Conservation (phyloP, 345 rosid species). For the Eutrema yunnanense region DNA sequence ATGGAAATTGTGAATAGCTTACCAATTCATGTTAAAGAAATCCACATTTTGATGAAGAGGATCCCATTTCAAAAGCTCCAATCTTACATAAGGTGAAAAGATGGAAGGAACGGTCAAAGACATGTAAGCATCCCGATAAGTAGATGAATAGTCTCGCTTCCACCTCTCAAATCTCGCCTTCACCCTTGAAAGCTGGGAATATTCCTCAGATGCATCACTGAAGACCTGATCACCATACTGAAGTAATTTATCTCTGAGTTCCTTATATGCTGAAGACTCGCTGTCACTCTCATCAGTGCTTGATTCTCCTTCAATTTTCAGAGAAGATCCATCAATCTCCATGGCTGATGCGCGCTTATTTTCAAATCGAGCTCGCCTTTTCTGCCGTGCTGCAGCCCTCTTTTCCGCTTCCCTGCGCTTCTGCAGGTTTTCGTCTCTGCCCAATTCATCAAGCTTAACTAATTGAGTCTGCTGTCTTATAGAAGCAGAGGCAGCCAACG, state of each 20-base stretch:
- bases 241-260: constrained; percentile 58
- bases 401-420: constrained; percentile 71
- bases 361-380: constrained; percentile 66
- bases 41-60: constrained; percentile 75
- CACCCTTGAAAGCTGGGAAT: constrained; percentile 70
- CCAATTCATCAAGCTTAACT: constrained; percentile 85
- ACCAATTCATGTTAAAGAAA: constrained; percentile 87
- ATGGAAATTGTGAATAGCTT: constrained; percentile 8
- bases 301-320: constrained; percentile 90
- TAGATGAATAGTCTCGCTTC: constrained; percentile 70
- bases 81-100: constrained; percentile 87
- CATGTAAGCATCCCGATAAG: constrained; percentile 90
- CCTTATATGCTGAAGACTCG: constrained; percentile 74
- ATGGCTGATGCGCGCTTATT: constrained; percentile 57
- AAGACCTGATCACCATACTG: constrained; percentile 72
- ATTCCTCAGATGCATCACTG: constrained; percentile 90
- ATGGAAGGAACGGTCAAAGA: constrained; percentile 76
- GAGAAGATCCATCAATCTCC: constrained; percentile 53
- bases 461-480: constrained; percentile 56
- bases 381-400: constrained; percentile 81
- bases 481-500: constrained; percentile 65
- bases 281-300: constrained; percentile 96
- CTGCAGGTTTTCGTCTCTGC: constrained; percentile 85
- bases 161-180: constrained; percentile 80
- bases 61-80: constrained; percentile 93